Evolutionary conservation across 2,329 filamentous ascomycete genomes (phyloP).

Genomic region (Fusarium sp.): DNA sequence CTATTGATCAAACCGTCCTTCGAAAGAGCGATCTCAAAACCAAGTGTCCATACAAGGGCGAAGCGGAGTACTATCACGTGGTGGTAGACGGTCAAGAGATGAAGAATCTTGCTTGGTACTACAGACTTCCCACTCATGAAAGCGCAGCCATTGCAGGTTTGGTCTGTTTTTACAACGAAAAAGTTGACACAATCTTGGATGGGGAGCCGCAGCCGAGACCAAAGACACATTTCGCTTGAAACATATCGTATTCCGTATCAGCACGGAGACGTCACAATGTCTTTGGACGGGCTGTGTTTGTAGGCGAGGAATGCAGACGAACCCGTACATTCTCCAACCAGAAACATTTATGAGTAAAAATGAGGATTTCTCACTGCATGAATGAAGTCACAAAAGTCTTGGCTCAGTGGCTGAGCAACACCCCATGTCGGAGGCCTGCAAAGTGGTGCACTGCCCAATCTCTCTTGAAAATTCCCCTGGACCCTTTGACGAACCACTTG

Average conservation of each 20-base stretch:
- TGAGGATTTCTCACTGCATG: background rate
- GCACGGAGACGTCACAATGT: background rate
- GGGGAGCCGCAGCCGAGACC: slow-evolving; percentile 52
- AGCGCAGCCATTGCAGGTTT: slow-evolving; percentile 62
- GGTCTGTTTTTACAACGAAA: slow-evolving; percentile 73
- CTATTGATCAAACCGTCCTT: slow-evolving; percentile 56
- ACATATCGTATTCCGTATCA: background rate
- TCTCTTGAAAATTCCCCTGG: background rate
- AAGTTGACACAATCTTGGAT: slow-evolving; percentile 68
- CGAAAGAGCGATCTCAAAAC: slow-evolving; percentile 61
- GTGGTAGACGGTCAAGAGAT: slow-evolving; percentile 54
- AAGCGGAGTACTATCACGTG: slow-evolving; percentile 68
- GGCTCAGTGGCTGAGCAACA: background rate
- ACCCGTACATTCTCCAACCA: slow-evolving; percentile 1
- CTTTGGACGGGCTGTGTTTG: background rate
- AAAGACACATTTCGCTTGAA: slow-evolving; percentile 39
- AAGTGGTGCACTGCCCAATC: background rate
- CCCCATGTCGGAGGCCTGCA: background rate
- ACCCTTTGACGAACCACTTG: background rate
- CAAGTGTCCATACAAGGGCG: slow-evolving; percentile 72
- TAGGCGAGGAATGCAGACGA: background rate
- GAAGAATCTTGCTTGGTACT: slow-evolving; percentile 69
- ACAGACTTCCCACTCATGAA: slow-evolving; percentile 64
- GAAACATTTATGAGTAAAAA: background rate
- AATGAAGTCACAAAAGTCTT: background rate